phyloP scores from a whole-genome alignment of 2,329 filamentous ascomycete genomes.

The Colletotrichum salicis region DNA sequence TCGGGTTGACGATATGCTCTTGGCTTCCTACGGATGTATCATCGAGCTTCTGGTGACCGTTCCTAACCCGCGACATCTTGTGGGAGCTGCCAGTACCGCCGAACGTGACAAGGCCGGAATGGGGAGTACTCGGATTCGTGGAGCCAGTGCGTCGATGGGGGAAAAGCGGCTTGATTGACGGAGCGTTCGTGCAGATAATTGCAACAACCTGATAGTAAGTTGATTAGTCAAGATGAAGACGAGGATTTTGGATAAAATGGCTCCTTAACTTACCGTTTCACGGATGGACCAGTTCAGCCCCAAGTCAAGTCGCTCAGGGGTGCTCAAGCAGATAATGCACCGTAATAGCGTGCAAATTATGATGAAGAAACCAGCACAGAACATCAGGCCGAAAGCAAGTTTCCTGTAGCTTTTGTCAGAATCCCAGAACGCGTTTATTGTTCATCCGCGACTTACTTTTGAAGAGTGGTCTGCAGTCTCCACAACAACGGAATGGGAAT shows the following conservation, averaged over 20 bases:
- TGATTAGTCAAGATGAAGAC: neutral
- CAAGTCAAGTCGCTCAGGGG: constrained; percentile 25
- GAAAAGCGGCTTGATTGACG: constrained; percentile 29
- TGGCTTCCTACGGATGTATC: constrained; percentile 23
- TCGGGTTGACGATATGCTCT: constrained; percentile 23
- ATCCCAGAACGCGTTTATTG: too few species aligned
- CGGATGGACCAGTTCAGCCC: constrained; percentile 35
- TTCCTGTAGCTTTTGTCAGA: constrained; percentile 13
- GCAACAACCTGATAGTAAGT: neutral
- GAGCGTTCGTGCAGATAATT: constrained; percentile 31
- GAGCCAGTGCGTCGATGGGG: constrained; percentile 19
- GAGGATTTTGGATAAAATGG: too few species aligned
- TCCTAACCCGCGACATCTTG: constrained; percentile 18
- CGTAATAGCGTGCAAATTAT: constrained; percentile 35
- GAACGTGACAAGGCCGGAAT: constrained; percentile 23
- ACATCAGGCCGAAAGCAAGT: constrained; percentile 33
- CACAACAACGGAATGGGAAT: constrained; percentile 28
- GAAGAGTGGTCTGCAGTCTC: constrained; percentile 26
- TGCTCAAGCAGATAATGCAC: constrained; percentile 28
- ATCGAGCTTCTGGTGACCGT: constrained; percentile 9
- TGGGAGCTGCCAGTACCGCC: constrained; percentile 17
- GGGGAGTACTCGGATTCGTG: constrained; percentile 5
- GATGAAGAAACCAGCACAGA: constrained; percentile 37
- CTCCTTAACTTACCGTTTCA: constrained; percentile 14
- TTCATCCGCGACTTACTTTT: neutral